Percentiles rank a stretch among this genome's conserved stretches.
Evolutionary conservation across 2,329 filamentous ascomycete species (phyloP).

Genomic region (Dactylonectria estremocensis): DNA sequence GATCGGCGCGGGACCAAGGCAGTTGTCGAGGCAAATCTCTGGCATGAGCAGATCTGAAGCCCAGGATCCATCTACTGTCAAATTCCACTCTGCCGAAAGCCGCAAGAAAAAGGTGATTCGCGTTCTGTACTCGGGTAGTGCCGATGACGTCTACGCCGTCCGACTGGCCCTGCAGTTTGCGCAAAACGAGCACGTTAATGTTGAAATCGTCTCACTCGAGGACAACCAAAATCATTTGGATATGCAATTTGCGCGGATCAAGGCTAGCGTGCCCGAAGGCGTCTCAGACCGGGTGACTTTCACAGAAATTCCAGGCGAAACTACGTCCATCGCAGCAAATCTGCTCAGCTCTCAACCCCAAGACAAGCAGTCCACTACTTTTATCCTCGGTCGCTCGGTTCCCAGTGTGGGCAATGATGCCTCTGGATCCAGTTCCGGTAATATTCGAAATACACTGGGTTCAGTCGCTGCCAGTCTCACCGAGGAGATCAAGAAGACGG

Average conservation of each 20-base stretch:
- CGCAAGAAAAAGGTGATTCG: slow-evolving; percentile 78
- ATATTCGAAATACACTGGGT: slow-evolving; percentile 18
- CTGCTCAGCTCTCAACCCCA: slow-evolving; percentile 14
- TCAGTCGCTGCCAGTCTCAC: slow-evolving; percentile 17
- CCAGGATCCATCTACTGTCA: slow-evolving; percentile 17
- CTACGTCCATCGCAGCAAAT: slow-evolving; percentile 11
- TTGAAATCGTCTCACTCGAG: slow-evolving; percentile 25
- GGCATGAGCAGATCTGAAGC: slow-evolving; percentile 23
- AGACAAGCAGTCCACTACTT: slow-evolving; percentile 27
- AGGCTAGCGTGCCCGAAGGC: slow-evolving; percentile 14
- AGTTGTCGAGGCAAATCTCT: slow-evolving; percentile 27
- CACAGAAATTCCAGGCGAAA: slow-evolving; percentile 31
- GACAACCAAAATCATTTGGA: slow-evolving; percentile 16
- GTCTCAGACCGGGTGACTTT: slow-evolving; percentile 23
- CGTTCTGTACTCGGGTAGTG: slow-evolving; percentile 86
- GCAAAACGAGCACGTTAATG: slow-evolving; percentile 65
- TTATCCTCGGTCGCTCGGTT: slow-evolving; percentile 28
- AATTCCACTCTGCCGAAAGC: slow-evolving; percentile 34
- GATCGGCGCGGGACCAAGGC: neutral
- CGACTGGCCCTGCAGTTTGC: slow-evolving; percentile 86
- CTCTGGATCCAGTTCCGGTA: slow-evolving; percentile 9
- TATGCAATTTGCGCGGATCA: slow-evolving; percentile 21
- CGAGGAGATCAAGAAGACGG: slow-evolving; percentile 24
- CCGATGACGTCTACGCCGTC: slow-evolving; percentile 86
- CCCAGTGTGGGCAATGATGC: neutral